Conservation (phyloP, 2,329 filamentous ascomycete genomes). For the Cladosporium sp. region DNA sequence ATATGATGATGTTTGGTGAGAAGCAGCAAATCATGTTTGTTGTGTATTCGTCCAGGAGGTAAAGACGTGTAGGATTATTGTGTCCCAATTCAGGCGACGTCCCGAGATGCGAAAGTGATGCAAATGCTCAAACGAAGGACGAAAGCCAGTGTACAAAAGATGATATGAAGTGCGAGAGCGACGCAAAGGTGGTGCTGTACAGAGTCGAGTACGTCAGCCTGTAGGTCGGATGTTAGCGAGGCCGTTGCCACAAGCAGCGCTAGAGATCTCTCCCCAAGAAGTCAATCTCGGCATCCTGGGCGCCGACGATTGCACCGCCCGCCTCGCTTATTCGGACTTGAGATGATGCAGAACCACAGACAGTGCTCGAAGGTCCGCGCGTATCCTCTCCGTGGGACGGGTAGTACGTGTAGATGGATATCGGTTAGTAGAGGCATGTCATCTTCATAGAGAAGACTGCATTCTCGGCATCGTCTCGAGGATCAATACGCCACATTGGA, state of each 20-base stretch:
- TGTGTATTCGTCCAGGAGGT: neutral
- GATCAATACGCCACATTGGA: too few species aligned
- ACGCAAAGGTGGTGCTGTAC: neutral
- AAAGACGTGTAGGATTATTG: neutral
- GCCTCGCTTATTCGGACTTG: neutral
- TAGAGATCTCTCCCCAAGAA: neutral
- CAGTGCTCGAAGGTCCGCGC: too few species aligned
- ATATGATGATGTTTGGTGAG: neutral
- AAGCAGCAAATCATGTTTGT: slow-evolving; percentile 1
- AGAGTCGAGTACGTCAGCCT: slow-evolving; percentile 5
- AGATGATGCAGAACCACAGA: neutral
- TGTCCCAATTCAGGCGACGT: neutral
- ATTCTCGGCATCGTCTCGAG: too few species aligned
- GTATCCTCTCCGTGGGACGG: too few species aligned
- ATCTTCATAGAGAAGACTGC: too few species aligned
- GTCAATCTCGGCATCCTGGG: slow-evolving; percentile 4
- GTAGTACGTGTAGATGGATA: too few species aligned
- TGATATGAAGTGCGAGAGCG: neutral
- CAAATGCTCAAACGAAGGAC: neutral
- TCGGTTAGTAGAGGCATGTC: too few species aligned
- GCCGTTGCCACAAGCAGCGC: neutral
- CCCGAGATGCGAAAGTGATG: neutral
- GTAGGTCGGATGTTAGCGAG: neutral
- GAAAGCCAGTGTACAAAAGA: neutral
- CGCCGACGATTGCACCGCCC: neutral